Evolutionary conservation across 208 protist genomes (phyloP).

Genomic region (Lotmaria passim): DNA sequence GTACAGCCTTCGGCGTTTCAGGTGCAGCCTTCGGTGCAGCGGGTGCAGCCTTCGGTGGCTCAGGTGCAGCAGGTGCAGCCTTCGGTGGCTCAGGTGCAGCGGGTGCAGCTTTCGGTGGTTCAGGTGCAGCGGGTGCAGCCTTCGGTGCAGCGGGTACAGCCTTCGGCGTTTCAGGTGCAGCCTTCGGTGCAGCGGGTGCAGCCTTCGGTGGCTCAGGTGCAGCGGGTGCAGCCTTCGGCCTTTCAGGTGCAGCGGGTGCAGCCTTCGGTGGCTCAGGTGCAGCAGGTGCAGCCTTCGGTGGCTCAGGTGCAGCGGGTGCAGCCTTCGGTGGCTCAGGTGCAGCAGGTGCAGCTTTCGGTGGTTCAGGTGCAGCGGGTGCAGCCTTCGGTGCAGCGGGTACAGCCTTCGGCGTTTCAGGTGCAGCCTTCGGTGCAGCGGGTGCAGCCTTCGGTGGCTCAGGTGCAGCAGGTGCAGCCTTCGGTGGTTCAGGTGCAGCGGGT

Average conservation of each 20-base stretch:
- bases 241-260: conserved; percentile 22
- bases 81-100: conserved; percentile 22
- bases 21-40: too few species aligned
- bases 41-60: conserved; percentile 29
- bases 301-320: too few species aligned
- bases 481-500: conserved; percentile 21
- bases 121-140: conserved; percentile 25
- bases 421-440: too few species aligned
- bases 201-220: conserved; percentile 23
- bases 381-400: conserved; percentile 25
- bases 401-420: conserved; percentile 18
- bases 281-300: conserved; percentile 24
- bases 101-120: conserved; percentile 20
- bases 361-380: too few species aligned
- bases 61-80: conserved; percentile 25
- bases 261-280: too few species aligned
- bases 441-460: conserved; percentile 26
- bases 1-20: conserved; percentile 13
- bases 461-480: conserved; percentile 14
- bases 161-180: too few species aligned
- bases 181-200: conserved; percentile 22
- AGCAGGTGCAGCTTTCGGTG: too few species aligned
- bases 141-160: conserved; percentile 19
- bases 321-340: too few species aligned
- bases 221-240: conserved; percentile 7